These are phyloP conservation scores for Fusarium liriodendri DNA, from an alignment of 2,329 filamentous ascomycete species.

Conservation along the genomic window DNA sequence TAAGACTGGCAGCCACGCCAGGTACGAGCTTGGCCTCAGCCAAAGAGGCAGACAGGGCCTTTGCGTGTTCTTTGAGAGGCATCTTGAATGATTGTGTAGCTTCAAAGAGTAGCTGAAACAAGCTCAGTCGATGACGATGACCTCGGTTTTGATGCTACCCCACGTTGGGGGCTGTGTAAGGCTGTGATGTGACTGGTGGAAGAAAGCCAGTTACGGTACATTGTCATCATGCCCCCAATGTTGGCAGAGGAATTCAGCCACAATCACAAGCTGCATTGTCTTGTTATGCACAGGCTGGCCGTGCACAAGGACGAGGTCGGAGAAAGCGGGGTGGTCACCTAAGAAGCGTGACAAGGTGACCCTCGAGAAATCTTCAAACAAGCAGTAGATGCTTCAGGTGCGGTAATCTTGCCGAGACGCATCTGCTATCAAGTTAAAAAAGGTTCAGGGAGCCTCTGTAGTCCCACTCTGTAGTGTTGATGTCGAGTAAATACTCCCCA, in stretches of 20 bases:
- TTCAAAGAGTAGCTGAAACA: conserved; percentile 6
- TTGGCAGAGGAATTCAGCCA: neutral
- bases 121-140: conserved; percentile 25
- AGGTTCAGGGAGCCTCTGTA: neutral
- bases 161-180: conserved; percentile 33
- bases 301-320: neutral
- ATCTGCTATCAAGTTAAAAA: neutral
- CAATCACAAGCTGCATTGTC: neutral
- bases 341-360: too few relatives aligned
- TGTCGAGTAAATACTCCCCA: neutral
- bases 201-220: neutral
- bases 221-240: conserved; percentile 19
- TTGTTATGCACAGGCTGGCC: neutral
- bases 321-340: neutral
- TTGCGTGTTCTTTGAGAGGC: conserved; percentile 29
- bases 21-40: conserved; percentile 54
- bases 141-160: conserved; percentile 29
- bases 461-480: neutral
- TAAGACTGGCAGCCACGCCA: conserved; percentile 52
- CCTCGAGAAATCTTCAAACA: neutral
- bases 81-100: conserved; percentile 12
- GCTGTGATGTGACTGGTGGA: conserved; percentile 32
- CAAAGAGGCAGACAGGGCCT: conserved; percentile 46
- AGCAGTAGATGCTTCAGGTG: neutral
- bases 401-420: neutral